A percentile compares a stretch with the other conserved stretches of the same genome.
Conservation (phyloP, 768 basidiomycete genomes). For the Kwoniella botswanensis region DNA sequence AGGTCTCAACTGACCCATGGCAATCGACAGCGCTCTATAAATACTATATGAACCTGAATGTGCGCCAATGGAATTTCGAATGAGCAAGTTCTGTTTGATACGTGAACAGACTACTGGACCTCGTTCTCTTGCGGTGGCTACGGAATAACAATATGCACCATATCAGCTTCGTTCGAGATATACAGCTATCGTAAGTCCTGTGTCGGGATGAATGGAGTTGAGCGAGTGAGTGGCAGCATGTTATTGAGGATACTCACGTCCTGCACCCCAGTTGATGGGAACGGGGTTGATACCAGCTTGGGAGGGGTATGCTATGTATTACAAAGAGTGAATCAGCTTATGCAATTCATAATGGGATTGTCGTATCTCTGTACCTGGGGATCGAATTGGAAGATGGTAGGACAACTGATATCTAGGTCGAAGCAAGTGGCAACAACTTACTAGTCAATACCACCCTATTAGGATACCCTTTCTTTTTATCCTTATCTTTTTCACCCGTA, state of each 20-base stretch:
- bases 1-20: constrained; percentile 64
- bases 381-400: too few relatives aligned
- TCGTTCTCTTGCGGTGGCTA: constrained; percentile 65
- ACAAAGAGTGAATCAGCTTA: constrained; percentile 5
- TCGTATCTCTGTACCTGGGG: too few relatives aligned
- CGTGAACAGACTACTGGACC: constrained; percentile 91
- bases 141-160: neutral
- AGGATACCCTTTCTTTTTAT: constrained; percentile 28
- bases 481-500: constrained; percentile 15
- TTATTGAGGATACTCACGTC: constrained; percentile 25
- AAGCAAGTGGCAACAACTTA: constrained; percentile 7
- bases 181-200: too few relatives aligned
- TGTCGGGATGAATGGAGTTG: too few relatives aligned
- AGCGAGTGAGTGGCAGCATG: too few relatives aligned
- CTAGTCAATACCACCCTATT: constrained; percentile 33
- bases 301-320: constrained; percentile 74
- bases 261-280: constrained; percentile 80
- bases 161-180: neutral
- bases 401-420: neutral
- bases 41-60: constrained; percentile 93
- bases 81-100: constrained; percentile 67
- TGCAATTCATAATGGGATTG: too few relatives aligned
- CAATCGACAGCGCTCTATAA: constrained; percentile 90
- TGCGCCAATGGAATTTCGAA: constrained; percentile 90
- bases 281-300: constrained; percentile 85